Percentiles rank a stretch among this genome's conserved stretches.
phyloP scores from a whole-genome alignment of 148 eudicot genomes.

The Simmondsia chinensis region DNA sequence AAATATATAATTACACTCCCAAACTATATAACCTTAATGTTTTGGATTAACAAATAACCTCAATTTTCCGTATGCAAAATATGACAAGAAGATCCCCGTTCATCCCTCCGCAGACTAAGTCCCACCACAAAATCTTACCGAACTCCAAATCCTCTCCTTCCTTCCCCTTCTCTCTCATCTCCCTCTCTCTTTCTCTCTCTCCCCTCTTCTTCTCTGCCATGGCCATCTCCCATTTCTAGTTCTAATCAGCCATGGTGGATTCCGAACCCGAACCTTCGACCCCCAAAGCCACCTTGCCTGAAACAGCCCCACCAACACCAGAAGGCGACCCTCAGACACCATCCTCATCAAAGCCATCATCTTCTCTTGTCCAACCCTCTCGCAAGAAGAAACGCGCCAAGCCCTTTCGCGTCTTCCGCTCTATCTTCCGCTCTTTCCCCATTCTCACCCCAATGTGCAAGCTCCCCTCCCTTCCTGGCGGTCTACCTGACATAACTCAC shows the following conservation, averaged over 20 bases:
- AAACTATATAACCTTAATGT: too few species aligned
- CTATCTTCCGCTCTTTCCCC: slow-evolving; percentile 60
- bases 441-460: slow-evolving; percentile 49
- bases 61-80: too few species aligned
- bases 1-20: too few species aligned
- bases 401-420: slow-evolving; percentile 35
- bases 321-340: slow-evolving; percentile 13
- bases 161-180: background rate
- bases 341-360: slow-evolving; percentile 12
- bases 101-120: too few species aligned
- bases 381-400: slow-evolving; percentile 31
- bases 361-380: slow-evolving; percentile 39
- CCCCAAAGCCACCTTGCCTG: background rate
- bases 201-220: slow-evolving; percentile 9
- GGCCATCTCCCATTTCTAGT: slow-evolving; percentile 35
- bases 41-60: too few species aligned
- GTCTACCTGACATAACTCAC: slow-evolving; percentile 29
- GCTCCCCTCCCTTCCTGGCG: slow-evolving; percentile 30
- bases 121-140: too few species aligned
- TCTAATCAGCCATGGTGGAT: slow-evolving; percentile 27
- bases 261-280: slow-evolving; percentile 8
- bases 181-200: background rate
- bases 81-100: too few species aligned
- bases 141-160: too few species aligned
- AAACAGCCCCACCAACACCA: slow-evolving; percentile 1